These are phyloP conservation scores for Pythium dissotocum DNA, from an alignment of 352 stramenopile species.

Conservation along the genomic window DNA sequence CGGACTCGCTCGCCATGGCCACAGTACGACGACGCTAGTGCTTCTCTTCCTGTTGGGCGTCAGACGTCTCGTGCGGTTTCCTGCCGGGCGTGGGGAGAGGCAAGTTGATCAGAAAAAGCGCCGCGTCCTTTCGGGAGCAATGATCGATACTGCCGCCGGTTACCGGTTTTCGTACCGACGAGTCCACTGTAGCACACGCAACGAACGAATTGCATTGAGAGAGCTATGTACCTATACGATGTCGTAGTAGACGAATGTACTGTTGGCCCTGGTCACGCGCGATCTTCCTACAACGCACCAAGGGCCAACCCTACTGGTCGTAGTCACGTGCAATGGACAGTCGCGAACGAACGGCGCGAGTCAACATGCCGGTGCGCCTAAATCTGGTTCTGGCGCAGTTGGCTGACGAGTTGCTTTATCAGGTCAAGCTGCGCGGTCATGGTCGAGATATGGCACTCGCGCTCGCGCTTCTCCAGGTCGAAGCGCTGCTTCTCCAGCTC, in stretches of 20 bases:
- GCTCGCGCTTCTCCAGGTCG: constrained; percentile 29
- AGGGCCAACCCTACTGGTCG: background rate
- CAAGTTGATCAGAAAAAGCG: background rate
- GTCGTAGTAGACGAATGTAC: background rate
- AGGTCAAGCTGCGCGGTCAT: constrained; percentile 27
- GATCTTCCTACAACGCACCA: background rate
- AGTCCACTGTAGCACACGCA: background rate
- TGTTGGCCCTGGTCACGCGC: background rate
- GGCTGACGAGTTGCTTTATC: constrained; percentile 27
- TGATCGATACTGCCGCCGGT: background rate
- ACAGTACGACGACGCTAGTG: background rate
- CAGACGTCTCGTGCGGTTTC: background rate
- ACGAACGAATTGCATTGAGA: background rate
- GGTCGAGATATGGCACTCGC: constrained; percentile 23
- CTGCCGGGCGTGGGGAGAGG: background rate
- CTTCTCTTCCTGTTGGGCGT: background rate
- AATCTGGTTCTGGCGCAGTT: constrained; percentile 18
- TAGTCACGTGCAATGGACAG: background rate
- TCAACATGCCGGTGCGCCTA: background rate
- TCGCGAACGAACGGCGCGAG: background rate
- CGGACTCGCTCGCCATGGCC: constrained; percentile 17
- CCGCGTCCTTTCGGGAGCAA: constrained; percentile 1
- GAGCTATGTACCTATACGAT: background rate
- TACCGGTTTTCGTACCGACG: constrained; percentile 1
- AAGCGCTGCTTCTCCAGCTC: constrained; percentile 30